Evolutionary conservation across 768 basidiomycete species (phyloP).

Genomic region (Harrya chromipes): DNA sequence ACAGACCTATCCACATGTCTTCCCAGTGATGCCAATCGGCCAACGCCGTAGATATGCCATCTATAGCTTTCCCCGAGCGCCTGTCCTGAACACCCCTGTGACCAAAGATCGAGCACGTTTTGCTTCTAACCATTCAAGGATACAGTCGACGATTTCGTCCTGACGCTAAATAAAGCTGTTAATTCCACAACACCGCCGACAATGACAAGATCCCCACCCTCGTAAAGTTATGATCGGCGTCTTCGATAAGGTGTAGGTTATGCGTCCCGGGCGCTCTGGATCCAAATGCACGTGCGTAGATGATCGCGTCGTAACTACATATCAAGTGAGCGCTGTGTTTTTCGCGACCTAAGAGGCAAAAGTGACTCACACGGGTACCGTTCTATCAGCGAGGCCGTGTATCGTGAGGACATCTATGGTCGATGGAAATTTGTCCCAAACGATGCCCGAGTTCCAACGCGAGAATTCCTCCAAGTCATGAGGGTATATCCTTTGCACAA

Average conservation of each 20-base stretch:
- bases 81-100: slow-evolving; percentile 65
- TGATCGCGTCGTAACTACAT: slow-evolving; percentile 64
- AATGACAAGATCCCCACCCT: slow-evolving; percentile 36
- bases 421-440: slow-evolving; percentile 66
- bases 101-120: slow-evolving; percentile 44
- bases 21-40: background rate
- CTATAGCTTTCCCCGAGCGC: slow-evolving; percentile 49
- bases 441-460: slow-evolving; percentile 61
- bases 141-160: slow-evolving; percentile 63
- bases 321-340: background rate
- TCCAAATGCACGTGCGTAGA: slow-evolving; percentile 63
- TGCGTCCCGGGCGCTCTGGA: slow-evolving; percentile 63
- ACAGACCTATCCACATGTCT: background rate
- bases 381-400: slow-evolving; percentile 69
- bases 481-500: slow-evolving; percentile 51
- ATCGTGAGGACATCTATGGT: slow-evolving; percentile 66
- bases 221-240: slow-evolving; percentile 77
- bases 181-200: background rate
- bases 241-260: slow-evolving; percentile 65
- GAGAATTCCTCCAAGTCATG: slow-evolving; percentile 61
- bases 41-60: background rate
- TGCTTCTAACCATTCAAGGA: slow-evolving; percentile 65
- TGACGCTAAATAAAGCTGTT: slow-evolving; percentile 40
- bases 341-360: background rate
- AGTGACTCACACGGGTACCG: slow-evolving; percentile 63